Evolutionary conservation across 2,329 filamentous ascomycete species (phyloP).

Genomic region (Aspergillus pseudoterreus): DNA sequence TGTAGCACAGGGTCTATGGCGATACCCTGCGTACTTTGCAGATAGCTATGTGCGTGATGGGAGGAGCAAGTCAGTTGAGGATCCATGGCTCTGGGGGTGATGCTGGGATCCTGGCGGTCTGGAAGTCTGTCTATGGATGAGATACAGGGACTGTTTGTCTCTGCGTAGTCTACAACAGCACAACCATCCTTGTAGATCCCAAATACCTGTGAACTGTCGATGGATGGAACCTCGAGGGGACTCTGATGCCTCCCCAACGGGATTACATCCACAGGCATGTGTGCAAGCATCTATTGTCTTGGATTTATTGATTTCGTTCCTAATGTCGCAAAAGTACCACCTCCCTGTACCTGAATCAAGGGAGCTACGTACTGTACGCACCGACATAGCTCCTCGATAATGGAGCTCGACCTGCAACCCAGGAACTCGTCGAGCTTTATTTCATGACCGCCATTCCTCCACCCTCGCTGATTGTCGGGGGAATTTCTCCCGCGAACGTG

Average conservation of each 20-base stretch:
- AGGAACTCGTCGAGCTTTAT: neutral
- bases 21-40: neutral
- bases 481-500: neutral
- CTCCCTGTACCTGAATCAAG: neutral
- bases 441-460: neutral
- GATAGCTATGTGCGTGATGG: neutral
- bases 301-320: neutral
- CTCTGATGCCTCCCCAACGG: neutral
- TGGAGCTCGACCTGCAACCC: neutral
- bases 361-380: neutral
- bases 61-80: neutral
- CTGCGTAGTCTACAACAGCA: neutral
- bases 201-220: conserved; percentile 6
- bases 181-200: conserved; percentile 5
- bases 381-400: neutral
- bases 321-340: neutral
- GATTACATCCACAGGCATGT: neutral
- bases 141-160: neutral
- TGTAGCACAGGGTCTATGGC: neutral
- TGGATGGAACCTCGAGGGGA: neutral
- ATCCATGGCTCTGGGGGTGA: too few relatives aligned
- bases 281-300: neutral
- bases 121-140: too few relatives aligned
- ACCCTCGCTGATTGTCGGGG: neutral
- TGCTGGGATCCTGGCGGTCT: too few relatives aligned